phyloP scores from a whole-genome alignment of 768 basidiomycete genomes.

The Leccinum pellstonianum region DNA sequence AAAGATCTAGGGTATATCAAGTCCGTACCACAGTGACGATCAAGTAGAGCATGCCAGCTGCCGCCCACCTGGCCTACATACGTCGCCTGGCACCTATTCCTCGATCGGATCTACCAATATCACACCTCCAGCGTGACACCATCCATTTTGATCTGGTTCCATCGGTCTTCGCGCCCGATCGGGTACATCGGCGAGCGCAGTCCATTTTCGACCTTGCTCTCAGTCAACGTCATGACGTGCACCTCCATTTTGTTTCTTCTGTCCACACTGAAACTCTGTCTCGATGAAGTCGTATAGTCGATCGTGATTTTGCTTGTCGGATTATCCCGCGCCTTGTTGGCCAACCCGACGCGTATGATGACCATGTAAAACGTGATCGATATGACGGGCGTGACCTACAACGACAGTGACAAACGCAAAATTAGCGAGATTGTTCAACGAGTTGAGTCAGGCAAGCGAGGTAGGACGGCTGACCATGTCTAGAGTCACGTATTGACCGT shows the following conservation, averaged over 20 bases:
- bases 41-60: not conserved
- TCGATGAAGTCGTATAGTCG: not conserved
- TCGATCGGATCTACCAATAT: not conserved
- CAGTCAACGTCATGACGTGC: conserved; percentile 2
- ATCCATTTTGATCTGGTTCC: not conserved
- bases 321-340: not conserved
- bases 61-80: not conserved
- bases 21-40: not conserved
- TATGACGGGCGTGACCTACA: conserved; percentile 38
- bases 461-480: conserved; percentile 30
- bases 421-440: not conserved
- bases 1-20: not conserved
- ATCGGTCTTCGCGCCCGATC: not conserved
- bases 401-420: not conserved
- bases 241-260: conserved; percentile 6
- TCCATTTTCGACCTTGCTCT: conserved; percentile 1
- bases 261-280: not conserved
- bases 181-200: not conserved
- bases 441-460: not conserved
- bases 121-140: not conserved
- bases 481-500: conserved; percentile 36
- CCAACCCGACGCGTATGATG: conserved; percentile 37
- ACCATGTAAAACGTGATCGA: conserved; percentile 45
- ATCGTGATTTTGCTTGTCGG: not conserved
- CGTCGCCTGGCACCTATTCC: not conserved